Conservation (phyloP, 352 stramenopile species). For the Hyaloperonospora brassicae region DNA sequence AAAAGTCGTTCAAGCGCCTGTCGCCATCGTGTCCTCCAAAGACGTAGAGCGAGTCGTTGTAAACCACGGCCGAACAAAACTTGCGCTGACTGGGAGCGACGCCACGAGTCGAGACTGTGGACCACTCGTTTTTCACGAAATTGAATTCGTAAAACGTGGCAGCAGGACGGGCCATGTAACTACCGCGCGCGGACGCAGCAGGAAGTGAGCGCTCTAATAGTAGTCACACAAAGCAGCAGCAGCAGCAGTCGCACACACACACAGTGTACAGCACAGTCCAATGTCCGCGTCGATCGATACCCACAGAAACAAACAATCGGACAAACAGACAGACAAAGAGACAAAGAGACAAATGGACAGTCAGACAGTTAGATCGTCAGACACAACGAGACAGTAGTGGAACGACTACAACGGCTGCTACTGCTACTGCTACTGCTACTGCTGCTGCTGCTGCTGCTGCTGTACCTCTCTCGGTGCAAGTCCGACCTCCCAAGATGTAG, state of each 20-base stretch:
- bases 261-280: too few species aligned
- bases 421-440: too few species aligned
- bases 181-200: constrained; percentile 12
- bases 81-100: constrained; percentile 83
- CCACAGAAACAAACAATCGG: too few species aligned
- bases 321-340: too few species aligned
- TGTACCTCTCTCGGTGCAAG: neutral
- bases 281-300: too few species aligned
- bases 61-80: constrained; percentile 88
- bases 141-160: constrained; percentile 92
- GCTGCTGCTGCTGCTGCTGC: too few species aligned
- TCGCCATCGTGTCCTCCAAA: constrained; percentile 92
- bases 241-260: neutral
- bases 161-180: constrained; percentile 33
- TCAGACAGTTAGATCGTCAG: too few species aligned
- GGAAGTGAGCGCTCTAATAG: constrained; percentile 20
- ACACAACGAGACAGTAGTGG: too few species aligned
- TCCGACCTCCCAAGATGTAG: constrained; percentile 86
- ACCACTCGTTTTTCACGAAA: constrained; percentile 73
- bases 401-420: too few species aligned
- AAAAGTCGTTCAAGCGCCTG: constrained; percentile 90
- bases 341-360: too few species aligned
- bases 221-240: neutral
- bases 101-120: constrained; percentile 45
- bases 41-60: constrained; percentile 90